Evolutionary conservation across 208 protist species (phyloP), one percentile per base, ranked within the genome.

Genomic region (Leishmania amazonensis): DNA sequence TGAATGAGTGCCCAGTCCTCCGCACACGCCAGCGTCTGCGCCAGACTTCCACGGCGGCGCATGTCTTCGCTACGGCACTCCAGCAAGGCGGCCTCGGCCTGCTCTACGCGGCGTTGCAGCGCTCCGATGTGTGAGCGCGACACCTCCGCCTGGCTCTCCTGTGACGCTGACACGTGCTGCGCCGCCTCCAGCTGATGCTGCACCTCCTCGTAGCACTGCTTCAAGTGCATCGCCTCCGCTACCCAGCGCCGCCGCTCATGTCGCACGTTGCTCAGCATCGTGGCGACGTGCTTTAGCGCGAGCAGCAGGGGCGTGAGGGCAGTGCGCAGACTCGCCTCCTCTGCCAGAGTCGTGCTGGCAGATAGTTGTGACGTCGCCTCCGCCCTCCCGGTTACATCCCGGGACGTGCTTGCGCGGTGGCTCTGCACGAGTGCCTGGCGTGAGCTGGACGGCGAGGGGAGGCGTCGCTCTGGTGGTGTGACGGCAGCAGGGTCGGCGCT

Each of bases 1-100:
- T 83, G 80, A 71, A 90, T 83, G 21, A 91, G 70, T 31, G 74
- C 68, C 91, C 91, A 94, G 71, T 94, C 91, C 64, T 91, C 91
- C 0, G 84, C 17, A 74, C 89, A 94, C n/a, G 80, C 45, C 64
- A 94, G 89, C n/a, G 83, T 35, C 13, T 73, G 49, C 19, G 91
- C 85, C 38, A 91, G 42, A 70, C 54, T 54, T 28, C 75, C 78
- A 21, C 81, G 83, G 42, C 82, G 82, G 28, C 73, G 76, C 2
- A 79, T 67, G 51, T 92, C 85, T n/a, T 84, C 85, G 24, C 28
- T 38, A 8, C 73, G 31, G 28, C 75, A 75, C 71, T 84, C 51
- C 51, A 78, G 81, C 40, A 84, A 47, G 49, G 79, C 53, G 28
- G 62, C 70, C 11, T 80, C 71, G 45, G 65, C 62, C 28, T 73